Base-by-base conservation (phyloP, 2,329 filamentous ascomycete species). In the Aspergillus oerlinghausenensis region DNA sequence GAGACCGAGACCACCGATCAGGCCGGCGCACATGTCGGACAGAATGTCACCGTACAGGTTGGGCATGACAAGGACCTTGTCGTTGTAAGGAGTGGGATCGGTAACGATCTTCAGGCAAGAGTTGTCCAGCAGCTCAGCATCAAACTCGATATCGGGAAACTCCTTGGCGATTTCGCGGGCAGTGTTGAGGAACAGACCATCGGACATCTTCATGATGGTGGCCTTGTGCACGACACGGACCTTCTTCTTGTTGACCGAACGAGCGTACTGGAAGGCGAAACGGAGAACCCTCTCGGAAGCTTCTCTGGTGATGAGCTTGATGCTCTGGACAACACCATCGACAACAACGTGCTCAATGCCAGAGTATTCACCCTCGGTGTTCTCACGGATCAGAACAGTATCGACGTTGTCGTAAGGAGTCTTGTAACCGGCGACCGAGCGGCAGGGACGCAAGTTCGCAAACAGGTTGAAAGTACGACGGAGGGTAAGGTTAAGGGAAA, bases 121-220 rank as follows among this genome's bases (percentile, higher is more conserved):
- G 84, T 99, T 99, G 85, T 99, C 94, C 68, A 99, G 88, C 65
- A 99, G 86, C 84, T 99, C 94, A 69, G 90, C 90, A 74, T 97
- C 93, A 75, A 99, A 97, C 80, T 97, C 90, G 71, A 99, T 90
- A 68, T 87, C 83, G 63, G 94, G 94, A 85, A 90, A 99, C 74
- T 97, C 92, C 86, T 96, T 96, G 77, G 91, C 84, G 66, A 99
- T 86, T 60, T 94, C 85, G 67, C 87, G 82, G 67, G 88, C 94
- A 61, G 89, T 91, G 77, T 84, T 89, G 67, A 99, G 85, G 87
- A 99, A 99, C 61, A 99, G 90, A 80, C 94, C 94, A 77, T 99
- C 94, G 74, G 89, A 93, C 90, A 97, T 96, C 87, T 99, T 99
- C 94, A 99, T 99, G 82, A 99, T 99, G 74, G 94, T 97, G 76